Conservation (phyloP, 2,329 filamentous ascomycete species). For the Teratosphaeria nubilosa region DNA sequence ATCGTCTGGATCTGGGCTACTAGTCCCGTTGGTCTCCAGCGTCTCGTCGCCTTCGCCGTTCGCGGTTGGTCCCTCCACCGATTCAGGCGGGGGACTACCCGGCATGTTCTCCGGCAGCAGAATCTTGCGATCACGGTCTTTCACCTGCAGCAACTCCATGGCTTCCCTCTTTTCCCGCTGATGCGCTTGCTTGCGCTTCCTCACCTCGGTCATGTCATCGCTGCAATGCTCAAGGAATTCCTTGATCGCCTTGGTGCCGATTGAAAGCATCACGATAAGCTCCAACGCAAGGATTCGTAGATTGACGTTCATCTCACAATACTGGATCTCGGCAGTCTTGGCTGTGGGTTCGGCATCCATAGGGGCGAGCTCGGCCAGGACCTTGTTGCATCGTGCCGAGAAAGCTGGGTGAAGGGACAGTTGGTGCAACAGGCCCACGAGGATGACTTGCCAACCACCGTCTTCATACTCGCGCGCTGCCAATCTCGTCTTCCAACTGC, state of each 20-base stretch:
- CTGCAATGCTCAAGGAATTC: conserved; percentile 86
- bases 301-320: conserved; percentile 71
- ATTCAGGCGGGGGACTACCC: conserved; percentile 44
- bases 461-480: conserved; percentile 74
- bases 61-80: conserved; percentile 30
- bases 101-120: conserved; percentile 63
- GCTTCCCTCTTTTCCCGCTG: conserved; percentile 61
- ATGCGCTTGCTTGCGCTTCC: conserved; percentile 91
- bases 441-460: conserved; percentile 84
- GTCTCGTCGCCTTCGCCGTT: conserved; percentile 18
- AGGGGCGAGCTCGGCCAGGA: conserved; percentile 74
- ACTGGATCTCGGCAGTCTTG: conserved; percentile 63
- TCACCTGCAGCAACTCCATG: conserved; percentile 45
- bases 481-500: conserved; percentile 77
- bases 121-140: conserved; percentile 43
- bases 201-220: conserved; percentile 85
- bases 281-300: conserved; percentile 70
- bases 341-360: conserved; percentile 62
- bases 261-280: conserved; percentile 73
- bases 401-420: conserved; percentile 65
- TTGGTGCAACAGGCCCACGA: conserved; percentile 78
- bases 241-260: conserved; percentile 76
- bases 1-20: conserved; percentile 51
- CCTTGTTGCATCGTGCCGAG: conserved; percentile 62
- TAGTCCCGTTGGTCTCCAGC: conserved; percentile 53